phyloP scores from a whole-genome alignment of 2,329 filamentous ascomycete species.

The Chrysoporthe deuterocubensis region DNA sequence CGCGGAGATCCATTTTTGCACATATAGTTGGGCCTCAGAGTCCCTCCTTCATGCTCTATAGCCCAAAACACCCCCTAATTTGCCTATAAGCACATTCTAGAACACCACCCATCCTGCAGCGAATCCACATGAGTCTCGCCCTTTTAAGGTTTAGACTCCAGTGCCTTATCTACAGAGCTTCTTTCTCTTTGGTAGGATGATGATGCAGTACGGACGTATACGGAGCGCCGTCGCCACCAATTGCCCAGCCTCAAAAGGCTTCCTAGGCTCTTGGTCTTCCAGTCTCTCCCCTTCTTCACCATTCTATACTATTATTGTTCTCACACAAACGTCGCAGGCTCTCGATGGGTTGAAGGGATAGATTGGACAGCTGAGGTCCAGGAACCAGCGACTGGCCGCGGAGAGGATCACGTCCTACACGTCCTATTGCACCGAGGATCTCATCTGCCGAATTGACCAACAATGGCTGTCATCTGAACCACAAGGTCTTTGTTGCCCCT shows the following conservation, averaged over 20 bases:
- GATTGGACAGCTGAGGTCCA: too few relatives aligned
- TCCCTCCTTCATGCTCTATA: not conserved
- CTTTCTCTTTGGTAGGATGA: not conserved
- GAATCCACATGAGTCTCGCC: not conserved
- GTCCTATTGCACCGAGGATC: not conserved
- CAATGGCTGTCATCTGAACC: not conserved
- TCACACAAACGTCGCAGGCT: too few relatives aligned
- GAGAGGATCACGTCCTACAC: not conserved
- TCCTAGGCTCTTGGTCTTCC: not conserved
- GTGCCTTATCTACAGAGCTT: not conserved
- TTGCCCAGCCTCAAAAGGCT: not conserved
- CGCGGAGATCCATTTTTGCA: not conserved
- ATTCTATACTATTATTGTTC: not conserved
- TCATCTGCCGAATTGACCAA: not conserved
- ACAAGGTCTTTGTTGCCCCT: not conserved
- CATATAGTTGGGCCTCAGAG: not conserved
- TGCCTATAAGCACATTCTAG: not conserved
- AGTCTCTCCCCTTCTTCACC: not conserved
- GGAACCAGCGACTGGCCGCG: not conserved
- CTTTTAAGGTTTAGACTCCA: not conserved
- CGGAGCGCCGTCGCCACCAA: not conserved
- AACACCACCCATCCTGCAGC: not conserved
- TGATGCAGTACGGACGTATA: not conserved
- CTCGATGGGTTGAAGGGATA: not conserved
- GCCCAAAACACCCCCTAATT: constrained; percentile 3